These are phyloP conservation scores for Trichoderma sp. DNA, from an alignment of 2,329 filamentous ascomycete genomes.

Conservation along the genomic window DNA sequence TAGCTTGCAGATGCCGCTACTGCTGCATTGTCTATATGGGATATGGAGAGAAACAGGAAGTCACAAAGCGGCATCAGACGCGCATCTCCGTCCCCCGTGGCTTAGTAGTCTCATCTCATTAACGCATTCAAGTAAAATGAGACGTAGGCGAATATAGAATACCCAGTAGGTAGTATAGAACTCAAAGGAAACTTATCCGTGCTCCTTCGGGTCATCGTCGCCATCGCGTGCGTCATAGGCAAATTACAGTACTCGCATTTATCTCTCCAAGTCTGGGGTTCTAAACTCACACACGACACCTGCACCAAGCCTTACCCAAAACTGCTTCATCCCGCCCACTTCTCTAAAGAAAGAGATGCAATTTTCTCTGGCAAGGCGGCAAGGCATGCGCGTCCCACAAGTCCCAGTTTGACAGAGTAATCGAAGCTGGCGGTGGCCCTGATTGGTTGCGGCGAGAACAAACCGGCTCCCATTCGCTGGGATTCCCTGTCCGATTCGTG, in stretches of 20 bases:
- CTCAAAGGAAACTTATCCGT: not conserved
- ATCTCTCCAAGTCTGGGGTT: not conserved
- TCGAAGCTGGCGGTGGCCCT: not conserved
- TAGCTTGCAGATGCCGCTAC: not conserved
- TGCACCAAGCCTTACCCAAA: not conserved
- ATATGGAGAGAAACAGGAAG: not conserved
- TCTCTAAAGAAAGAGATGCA: not conserved
- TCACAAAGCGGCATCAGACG: not conserved
- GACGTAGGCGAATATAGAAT: not conserved
- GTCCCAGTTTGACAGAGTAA: not conserved
- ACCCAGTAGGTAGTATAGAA: not conserved
- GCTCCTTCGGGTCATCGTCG: not conserved
- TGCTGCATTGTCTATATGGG: not conserved
- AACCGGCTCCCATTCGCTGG: slow-evolving; percentile 32
- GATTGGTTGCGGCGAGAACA: slow-evolving; percentile 35
- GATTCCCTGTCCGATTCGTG: slow-evolving; percentile 28
- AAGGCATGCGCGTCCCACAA: slow-evolving; percentile 23
- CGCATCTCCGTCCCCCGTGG: not conserved
- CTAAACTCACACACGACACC: slow-evolving; percentile 12
- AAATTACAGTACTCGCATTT: not conserved
- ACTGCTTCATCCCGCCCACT: not conserved
- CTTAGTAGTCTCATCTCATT: not conserved
- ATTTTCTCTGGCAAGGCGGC: slow-evolving; percentile 21
- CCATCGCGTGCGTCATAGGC: slow-evolving; percentile 13
- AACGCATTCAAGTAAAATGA: not conserved